Evolutionary conservation across 1,284 basidiomycete species (phyloP).

Genomic region (Tausonia pullulans): DNA sequence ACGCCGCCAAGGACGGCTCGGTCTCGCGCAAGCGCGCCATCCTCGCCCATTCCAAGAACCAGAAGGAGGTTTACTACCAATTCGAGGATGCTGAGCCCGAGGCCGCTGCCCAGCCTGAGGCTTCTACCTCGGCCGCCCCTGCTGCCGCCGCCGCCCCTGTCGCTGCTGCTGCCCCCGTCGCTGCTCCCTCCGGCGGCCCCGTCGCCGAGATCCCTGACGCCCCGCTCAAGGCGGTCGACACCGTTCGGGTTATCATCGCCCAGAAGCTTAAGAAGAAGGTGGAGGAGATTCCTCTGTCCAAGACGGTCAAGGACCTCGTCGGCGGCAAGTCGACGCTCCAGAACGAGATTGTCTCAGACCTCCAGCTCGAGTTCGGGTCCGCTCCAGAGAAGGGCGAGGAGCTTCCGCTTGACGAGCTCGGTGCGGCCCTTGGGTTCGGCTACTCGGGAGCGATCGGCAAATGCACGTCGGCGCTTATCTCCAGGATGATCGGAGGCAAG

Average conservation of each 20-base stretch:
- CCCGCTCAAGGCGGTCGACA: conserved; percentile 84
- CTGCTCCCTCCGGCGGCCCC: conserved; percentile 42
- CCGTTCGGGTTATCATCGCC: conserved; percentile 78
- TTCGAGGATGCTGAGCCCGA: conserved; percentile 72
- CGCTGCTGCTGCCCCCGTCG: conserved; percentile 38
- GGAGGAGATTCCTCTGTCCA: conserved; percentile 77
- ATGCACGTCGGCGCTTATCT: conserved; percentile 83
- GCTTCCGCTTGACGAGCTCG: conserved; percentile 88
- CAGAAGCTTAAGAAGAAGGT: conserved; percentile 97
- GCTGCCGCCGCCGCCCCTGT: conserved; percentile 37
- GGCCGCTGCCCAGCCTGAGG: conserved; percentile 39
- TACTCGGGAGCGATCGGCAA: conserved; percentile 85
- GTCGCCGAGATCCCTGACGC: conserved; percentile 73
- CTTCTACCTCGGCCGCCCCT: conserved; percentile 32
- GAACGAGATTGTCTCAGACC: conserved; percentile 90
- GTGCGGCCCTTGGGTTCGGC: conserved; percentile 67
- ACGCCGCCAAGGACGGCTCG: conserved; percentile 80
- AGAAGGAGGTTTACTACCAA: conserved; percentile 94
- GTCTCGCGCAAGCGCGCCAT: conserved; percentile 68
- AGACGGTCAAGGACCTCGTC: conserved; percentile 96
- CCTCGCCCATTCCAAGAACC: conserved; percentile 87
- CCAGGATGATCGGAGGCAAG: conserved; percentile 85
- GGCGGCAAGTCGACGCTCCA: conserved; percentile 97
- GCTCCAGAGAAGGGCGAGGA: conserved; percentile 98
- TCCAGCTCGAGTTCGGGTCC: conserved; percentile 77